Evolutionary conservation across 1,139 yeast genomes (phyloP), one percentile per base, ranked within the genome.

Genomic region (Lodderomyces metapsilosis): DNA sequence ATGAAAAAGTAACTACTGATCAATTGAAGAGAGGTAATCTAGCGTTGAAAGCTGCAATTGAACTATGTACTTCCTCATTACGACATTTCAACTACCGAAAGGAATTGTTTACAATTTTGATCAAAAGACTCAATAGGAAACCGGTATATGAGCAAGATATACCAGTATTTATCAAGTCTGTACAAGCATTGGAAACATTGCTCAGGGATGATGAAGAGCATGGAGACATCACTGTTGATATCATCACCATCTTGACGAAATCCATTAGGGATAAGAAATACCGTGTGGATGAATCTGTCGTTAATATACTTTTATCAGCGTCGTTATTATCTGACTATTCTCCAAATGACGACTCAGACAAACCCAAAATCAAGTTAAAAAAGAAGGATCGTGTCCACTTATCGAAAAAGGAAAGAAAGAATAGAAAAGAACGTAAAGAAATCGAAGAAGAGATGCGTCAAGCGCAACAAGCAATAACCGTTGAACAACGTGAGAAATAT

Each of bases 381-480:
- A 89, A 88, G 71, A 88, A 89, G 59, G 95, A 92, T 59, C 74
- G 97, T 52, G 88, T 87, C 5, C 96, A 91, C 67, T 65, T 91
- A 42, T 83, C 95, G 10, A 92, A 91, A 63, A 87, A 86, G 59
- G 92, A 91, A 63, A 76, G 86, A 52, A 92, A 92, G 56, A 84
- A 81, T 13, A 76, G 96, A 50, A 91, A 89, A 58, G 98, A 91
- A 58, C 74, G 85, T 54, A 87, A 85, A 53, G 82, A 76, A 50
- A 91, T 92, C 47, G 98, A 91, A 49, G 88, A 86, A 55, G 98
- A 92, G 62, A 73, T 89, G 80, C 75, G 84, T 51, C 77, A 72
- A 49, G 98, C 98, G 3, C 96, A 92, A 60, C 85, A 82, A 48
- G 85, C 91, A 1, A 83, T 92, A 4, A 84, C 96, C 1, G 82